Conservation (phyloP, 352 stramenopile genomes). For the Thalassiosira livingstoniorum region DNA sequence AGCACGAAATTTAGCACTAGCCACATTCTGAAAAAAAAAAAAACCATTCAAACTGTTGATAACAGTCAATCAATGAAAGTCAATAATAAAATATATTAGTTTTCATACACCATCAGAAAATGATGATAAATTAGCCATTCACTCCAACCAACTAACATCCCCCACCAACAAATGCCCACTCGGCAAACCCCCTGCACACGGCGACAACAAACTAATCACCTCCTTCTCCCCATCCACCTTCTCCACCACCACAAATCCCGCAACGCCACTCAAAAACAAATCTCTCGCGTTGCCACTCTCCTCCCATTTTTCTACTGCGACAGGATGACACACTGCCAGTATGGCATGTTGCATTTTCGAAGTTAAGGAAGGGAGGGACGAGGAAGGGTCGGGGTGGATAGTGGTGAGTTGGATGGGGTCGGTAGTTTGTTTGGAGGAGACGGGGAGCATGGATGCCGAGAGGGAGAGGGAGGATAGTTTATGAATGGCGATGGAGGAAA, state of each 20-base stretch:
- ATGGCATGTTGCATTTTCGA: conserved; percentile 71
- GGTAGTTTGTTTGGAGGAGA: conserved; percentile 80
- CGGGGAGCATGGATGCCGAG: conserved; percentile 75
- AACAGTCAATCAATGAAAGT: too few species aligned
- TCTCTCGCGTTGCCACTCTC: conserved; percentile 66
- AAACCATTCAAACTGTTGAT: too few species aligned
- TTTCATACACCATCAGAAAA: too few species aligned
- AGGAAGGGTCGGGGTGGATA: conserved; percentile 56
- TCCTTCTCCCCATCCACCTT: conserved; percentile 74
- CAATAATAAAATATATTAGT: too few species aligned
- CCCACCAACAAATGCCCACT: conserved; percentile 77
- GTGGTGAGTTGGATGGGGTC: conserved; percentile 78
- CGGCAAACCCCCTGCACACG: conserved; percentile 77
- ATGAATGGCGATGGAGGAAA: conserved; percentile 70
- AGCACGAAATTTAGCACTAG: too few species aligned
- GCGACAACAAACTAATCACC: conserved; percentile 77
- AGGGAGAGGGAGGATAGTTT: conserved; percentile 76
- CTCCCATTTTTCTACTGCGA: conserved; percentile 71
- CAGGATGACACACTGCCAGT: conserved; percentile 82
- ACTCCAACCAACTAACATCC: conserved; percentile 85
- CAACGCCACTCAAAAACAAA: conserved; percentile 74
- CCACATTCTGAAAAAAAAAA: too few species aligned
- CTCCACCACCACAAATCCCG: conserved; percentile 83
- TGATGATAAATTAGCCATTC: conserved; percentile 33
- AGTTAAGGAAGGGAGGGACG: too few species aligned